A percentile compares a stretch with the other conserved stretches of the same genome.
These are phyloP conservation scores for Lanmaoa pseudosensibilis DNA, from an alignment of 768 basidiomycete genomes.

Conservation along the genomic window DNA sequence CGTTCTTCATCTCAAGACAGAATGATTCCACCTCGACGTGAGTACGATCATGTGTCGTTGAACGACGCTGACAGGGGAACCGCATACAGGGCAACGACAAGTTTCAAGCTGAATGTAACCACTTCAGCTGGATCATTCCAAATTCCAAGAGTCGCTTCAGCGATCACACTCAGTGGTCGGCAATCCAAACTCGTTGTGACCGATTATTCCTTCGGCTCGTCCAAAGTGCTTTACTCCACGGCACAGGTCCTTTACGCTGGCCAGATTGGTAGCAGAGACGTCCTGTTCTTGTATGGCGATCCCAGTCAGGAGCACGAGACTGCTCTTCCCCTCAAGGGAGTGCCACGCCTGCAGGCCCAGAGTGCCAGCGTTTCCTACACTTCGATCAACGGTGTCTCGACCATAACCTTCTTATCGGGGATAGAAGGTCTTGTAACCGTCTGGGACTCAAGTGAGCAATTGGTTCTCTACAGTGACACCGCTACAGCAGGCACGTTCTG, in stretches of 20 bases:
- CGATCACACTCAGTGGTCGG: conserved; percentile 64
- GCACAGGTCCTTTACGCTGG: conserved; percentile 72
- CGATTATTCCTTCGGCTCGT: conserved; percentile 70
- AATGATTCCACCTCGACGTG: conserved; percentile 65
- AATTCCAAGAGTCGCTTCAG: conserved; percentile 53
- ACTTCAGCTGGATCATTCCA: conserved; percentile 52
- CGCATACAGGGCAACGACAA: conserved; percentile 29
- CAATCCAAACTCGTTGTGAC: conserved; percentile 74
- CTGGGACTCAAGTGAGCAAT: conserved; percentile 64
- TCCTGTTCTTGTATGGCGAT: conserved; percentile 64
- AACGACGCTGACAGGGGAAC: not conserved
- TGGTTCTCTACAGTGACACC: conserved; percentile 69
- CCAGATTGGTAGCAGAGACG: conserved; percentile 56
- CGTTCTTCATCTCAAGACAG: conserved; percentile 74
- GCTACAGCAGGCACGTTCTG: conserved; percentile 71
- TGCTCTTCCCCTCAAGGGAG: conserved; percentile 48
- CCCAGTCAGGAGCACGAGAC: conserved; percentile 55
- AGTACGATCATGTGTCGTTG: conserved; percentile 21
- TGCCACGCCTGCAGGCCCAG: conserved; percentile 36
- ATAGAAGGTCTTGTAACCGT: conserved; percentile 58
- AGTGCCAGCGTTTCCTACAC: conserved; percentile 27
- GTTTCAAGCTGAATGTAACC: conserved; percentile 61
- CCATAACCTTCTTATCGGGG: conserved; percentile 57
- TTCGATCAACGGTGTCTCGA: conserved; percentile 34
- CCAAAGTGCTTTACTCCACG: conserved; percentile 65